phyloP scores from a whole-genome alignment of 129 eudicot genomes.

The Flaveria trinervia region DNA sequence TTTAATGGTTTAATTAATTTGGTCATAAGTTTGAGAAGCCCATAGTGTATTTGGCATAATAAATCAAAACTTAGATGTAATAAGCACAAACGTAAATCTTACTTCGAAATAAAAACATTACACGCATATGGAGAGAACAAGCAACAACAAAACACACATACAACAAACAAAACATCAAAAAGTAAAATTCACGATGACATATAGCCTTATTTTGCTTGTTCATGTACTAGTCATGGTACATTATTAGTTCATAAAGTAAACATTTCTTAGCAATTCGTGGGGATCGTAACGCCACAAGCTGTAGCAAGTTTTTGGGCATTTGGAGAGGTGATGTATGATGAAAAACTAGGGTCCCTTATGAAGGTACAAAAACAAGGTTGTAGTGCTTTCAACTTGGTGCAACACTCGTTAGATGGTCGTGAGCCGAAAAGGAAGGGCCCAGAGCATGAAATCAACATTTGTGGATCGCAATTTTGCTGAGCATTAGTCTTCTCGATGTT shows the following conservation, averaged over 20 bases:
- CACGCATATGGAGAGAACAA: neutral
- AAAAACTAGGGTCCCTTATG: neutral
- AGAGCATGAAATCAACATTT: neutral
- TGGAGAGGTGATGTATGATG: neutral
- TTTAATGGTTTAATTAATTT: neutral
- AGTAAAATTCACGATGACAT: neutral
- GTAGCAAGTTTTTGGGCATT: neutral
- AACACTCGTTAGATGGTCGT: neutral
- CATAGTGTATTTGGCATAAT: neutral
- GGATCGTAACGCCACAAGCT: neutral
- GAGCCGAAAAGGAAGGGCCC: neutral
- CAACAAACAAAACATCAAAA: neutral
- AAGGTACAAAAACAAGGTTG: constrained; percentile 2
- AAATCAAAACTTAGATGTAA: neutral
- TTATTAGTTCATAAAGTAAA: neutral
- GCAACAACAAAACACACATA: neutral
- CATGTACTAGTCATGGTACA: neutral
- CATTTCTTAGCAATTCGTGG: neutral
- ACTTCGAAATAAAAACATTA: neutral
- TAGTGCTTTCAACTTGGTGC: neutral
- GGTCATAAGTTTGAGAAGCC: neutral
- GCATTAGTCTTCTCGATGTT: neutral
- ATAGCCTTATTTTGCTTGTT: constrained; percentile 1
- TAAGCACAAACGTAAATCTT: neutral
- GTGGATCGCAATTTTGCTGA: neutral